Conservation (phyloP, 2,329 filamentous ascomycete genomes). For the Alternaria burnsii region DNA sequence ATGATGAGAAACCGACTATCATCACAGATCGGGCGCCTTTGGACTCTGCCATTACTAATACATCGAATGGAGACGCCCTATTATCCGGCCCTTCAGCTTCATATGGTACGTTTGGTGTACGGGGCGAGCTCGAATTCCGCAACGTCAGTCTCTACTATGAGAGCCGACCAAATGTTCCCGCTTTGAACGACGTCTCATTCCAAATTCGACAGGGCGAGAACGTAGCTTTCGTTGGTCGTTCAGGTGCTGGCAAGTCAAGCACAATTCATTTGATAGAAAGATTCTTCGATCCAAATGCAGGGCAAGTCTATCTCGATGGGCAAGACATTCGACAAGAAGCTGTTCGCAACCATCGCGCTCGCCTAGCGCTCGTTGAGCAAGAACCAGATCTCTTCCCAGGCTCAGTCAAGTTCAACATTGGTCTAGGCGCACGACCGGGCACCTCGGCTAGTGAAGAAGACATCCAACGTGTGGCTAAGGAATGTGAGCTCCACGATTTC, state of each 20-base stretch:
- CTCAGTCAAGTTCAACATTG: conserved; percentile 55
- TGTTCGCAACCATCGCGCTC: conserved; percentile 49
- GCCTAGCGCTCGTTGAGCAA: conserved; percentile 55
- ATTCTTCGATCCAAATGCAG: conserved; percentile 55
- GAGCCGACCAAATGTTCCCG: conserved; percentile 39
- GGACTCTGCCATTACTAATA: not conserved
- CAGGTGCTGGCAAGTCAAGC: conserved; percentile 56
- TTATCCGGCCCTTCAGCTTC: conserved; percentile 26
- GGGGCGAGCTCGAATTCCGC: conserved; percentile 45
- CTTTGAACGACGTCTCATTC: conserved; percentile 52
- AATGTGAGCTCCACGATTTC: conserved; percentile 58
- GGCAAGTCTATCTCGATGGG: conserved; percentile 53
- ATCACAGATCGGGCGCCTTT: conserved; percentile 27
- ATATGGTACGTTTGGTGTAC: conserved; percentile 29
- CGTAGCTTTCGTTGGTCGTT: conserved; percentile 55
- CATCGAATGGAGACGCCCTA: conserved; percentile 14
- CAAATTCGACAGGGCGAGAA: conserved; percentile 50
- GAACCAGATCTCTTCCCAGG: conserved; percentile 58
- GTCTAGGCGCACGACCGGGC: conserved; percentile 49
- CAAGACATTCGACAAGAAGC: conserved; percentile 52
- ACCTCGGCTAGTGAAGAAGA: conserved; percentile 34
- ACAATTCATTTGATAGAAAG: conserved; percentile 57
- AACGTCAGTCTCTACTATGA: conserved; percentile 46
- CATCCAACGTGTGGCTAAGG: conserved; percentile 49
- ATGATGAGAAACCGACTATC: conserved; percentile 53